phyloP scores from a whole-genome alignment of 192 early-diverging fungal genomes.

The Chytriomyces confervae region DNA sequence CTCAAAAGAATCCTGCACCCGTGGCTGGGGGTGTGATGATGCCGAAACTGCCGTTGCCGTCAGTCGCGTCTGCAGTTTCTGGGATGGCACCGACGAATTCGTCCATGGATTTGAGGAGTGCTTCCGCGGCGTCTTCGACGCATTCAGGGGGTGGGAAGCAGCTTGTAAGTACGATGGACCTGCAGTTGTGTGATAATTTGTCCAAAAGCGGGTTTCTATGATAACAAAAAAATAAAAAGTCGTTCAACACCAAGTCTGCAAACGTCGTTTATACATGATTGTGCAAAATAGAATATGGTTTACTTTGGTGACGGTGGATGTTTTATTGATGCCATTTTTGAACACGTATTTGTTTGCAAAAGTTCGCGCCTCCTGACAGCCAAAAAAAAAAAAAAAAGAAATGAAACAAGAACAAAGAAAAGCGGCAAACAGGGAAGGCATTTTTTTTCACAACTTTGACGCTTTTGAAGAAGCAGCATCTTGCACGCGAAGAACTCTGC shows the following conservation, averaged over 20 bases:
- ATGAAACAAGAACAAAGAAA: too few relatives aligned
- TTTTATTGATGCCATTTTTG: too few relatives aligned
- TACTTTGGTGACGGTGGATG: too few relatives aligned
- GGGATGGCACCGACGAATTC: neutral
- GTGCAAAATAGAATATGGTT: too few relatives aligned
- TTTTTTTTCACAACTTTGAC: neutral
- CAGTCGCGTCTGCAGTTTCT: neutral
- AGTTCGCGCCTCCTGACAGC: too few relatives aligned
- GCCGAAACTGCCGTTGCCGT: neutral
- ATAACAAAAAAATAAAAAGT: neutral
- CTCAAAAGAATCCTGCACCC: neutral
- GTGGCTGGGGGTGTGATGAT: neutral
- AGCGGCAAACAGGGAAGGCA: too few relatives aligned
- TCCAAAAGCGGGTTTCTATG: slow-evolving; percentile 16
- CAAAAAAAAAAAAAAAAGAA: too few relatives aligned
- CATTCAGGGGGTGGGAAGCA: neutral
- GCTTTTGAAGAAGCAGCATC: slow-evolving; percentile 52
- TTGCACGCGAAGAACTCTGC: slow-evolving; percentile 68
- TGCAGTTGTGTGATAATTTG: slow-evolving; percentile 18
- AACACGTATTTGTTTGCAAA: too few relatives aligned
- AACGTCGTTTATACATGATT: too few relatives aligned
- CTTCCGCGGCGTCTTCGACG: neutral
- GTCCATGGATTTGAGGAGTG: slow-evolving; percentile 3
- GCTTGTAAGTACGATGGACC: slow-evolving; percentile 22
- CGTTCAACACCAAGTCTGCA: too few relatives aligned